A percentile compares a stretch with the other conserved stretches of the same genome.
Conservation (phyloP, 495 filamentous ascomycete species). For the Aspergillus ostianus region DNA sequence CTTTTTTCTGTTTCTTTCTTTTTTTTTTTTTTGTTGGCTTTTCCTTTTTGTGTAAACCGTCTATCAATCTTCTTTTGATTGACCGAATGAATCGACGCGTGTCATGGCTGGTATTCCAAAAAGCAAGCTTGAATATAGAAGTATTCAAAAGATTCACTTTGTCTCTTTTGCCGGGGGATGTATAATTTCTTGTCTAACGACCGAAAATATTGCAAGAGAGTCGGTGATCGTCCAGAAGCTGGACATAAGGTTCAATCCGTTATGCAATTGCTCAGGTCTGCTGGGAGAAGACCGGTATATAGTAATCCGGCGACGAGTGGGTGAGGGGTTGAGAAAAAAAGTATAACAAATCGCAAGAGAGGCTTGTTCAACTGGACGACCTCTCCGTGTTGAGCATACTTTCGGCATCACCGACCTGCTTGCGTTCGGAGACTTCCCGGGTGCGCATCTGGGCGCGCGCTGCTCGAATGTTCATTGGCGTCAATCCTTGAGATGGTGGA, state of each 20-base stretch:
- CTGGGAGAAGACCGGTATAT: not conserved
- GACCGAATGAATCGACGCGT: not conserved
- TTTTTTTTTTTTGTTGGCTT: not conserved
- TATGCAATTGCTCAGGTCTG: not conserved
- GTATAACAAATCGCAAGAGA: not conserved
- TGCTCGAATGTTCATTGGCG: constrained; percentile 63
- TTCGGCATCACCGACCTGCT: constrained; percentile 83
- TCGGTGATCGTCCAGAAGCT: not conserved
- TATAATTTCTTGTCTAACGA: not conserved
- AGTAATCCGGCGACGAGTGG: not conserved
- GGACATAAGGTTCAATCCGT: not conserved
- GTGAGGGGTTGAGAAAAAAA: not conserved
- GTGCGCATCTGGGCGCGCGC: constrained; percentile 49
- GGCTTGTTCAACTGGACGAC: constrained; percentile 24
- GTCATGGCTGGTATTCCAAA: not conserved
- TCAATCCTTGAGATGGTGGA: constrained; percentile 77
- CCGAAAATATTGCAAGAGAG: not conserved
- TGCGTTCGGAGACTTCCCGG: constrained; percentile 76
- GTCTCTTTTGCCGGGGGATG: not conserved
- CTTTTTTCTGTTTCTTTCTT: not conserved
- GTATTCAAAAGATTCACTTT: not conserved
- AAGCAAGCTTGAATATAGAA: not conserved
- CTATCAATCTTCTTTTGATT: not conserved
- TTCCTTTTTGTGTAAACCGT: not conserved
- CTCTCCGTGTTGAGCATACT: constrained; percentile 48